Conservation (phyloP, 257 asterid species). For the Eustoma russellianum region DNA sequence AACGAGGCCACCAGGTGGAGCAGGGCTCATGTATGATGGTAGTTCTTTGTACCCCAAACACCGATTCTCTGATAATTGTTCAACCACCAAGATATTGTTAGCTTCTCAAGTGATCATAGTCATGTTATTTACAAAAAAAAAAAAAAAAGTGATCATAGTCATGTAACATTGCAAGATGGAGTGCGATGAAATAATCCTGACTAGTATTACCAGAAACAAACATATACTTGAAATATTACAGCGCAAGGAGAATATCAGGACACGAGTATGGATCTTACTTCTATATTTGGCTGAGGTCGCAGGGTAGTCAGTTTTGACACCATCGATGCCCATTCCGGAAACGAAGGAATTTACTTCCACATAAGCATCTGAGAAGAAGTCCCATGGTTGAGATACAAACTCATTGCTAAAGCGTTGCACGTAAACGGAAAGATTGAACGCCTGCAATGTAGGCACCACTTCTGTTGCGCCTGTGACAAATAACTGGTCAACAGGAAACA, state of each 20-base stretch:
- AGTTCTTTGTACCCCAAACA: conserved; percentile 37
- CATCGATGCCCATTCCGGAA: conserved; percentile 23
- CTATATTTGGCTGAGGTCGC: conserved; percentile 62
- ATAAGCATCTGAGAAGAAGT: conserved; percentile 67
- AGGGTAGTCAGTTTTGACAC: conserved; percentile 61
- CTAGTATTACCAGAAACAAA: background rate
- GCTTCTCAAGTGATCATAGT: background rate
- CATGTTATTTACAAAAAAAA: background rate
- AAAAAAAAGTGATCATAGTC: background rate
- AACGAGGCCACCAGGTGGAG: conserved; percentile 46
- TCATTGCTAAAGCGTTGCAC: conserved; percentile 61
- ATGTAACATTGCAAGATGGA: too few relatives aligned
- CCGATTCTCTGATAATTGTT: conserved; percentile 42
- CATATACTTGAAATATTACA: background rate
- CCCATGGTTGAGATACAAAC: conserved; percentile 85
- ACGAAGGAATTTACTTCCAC: conserved; percentile 45
- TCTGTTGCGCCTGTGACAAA: conserved; percentile 32
- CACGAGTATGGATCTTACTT: conserved; percentile 46
- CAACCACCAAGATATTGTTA: conserved; percentile 7
- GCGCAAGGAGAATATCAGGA: background rate
- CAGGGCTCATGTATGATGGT: conserved; percentile 59
- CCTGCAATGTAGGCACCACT: conserved; percentile 49
- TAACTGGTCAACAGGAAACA: conserved; percentile 27
- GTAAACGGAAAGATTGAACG: conserved; percentile 37
- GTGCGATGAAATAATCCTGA: background rate